phyloP scores from a whole-genome alignment of 169 alveolate genomes.

The Plasmodium knowlesi region DNA sequence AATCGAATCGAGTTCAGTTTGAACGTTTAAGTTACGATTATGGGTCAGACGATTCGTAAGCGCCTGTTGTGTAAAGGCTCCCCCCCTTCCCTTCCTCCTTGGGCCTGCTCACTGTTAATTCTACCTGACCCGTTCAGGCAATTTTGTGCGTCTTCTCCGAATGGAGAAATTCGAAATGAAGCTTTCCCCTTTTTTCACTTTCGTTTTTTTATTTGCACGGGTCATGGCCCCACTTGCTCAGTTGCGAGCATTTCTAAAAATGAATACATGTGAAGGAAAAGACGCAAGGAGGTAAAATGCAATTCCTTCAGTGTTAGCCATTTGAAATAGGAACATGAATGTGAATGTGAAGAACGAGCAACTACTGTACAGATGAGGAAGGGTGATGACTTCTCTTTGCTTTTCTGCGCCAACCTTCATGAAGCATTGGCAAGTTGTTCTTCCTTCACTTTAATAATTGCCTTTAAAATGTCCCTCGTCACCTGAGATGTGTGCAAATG shows the following conservation, averaged over 20 bases:
- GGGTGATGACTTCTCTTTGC: neutral
- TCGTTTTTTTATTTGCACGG: neutral
- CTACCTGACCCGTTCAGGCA: neutral
- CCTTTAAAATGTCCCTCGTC: slow-evolving; percentile 12
- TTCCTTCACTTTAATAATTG: slow-evolving; percentile 49
- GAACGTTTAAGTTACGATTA: too few species aligned
- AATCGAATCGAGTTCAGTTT: too few species aligned
- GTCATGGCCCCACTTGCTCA: neutral
- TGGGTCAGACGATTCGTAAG: too few species aligned
- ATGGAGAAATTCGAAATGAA: neutral
- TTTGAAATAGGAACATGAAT: neutral
- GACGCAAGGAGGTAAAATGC: neutral
- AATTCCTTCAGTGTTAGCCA: neutral
- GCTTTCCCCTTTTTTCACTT: neutral
- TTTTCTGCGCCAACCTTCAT: neutral
- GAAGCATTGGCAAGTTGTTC: neutral
- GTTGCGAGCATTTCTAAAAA: neutral
- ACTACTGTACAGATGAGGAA: neutral
- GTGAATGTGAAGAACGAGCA: neutral
- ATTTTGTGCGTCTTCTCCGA: neutral
- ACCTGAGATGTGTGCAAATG: neutral
- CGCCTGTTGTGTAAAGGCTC: too few species aligned
- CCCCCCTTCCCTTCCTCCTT: neutral
- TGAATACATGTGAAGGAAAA: neutral
- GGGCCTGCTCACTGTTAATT: neutral